These are phyloP conservation scores for Alternaria sp. DNA, from an alignment of 2,329 filamentous ascomycete genomes.

Conservation along the genomic window DNA sequence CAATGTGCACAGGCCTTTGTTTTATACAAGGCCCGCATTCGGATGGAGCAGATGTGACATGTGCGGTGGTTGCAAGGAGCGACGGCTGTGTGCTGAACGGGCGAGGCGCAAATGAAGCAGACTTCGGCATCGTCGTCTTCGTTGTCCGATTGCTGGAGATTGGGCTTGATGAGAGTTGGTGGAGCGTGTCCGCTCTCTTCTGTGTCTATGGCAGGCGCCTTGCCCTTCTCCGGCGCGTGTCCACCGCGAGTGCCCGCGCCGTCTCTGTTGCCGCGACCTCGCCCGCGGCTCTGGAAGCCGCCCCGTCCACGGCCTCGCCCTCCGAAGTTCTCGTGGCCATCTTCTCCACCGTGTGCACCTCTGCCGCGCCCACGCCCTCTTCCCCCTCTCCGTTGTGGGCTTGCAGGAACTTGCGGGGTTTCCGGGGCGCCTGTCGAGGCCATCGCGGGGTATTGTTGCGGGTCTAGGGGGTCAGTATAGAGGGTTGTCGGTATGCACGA, in stretches of 20 bases:
- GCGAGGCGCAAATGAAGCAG: slow-evolving; percentile 97
- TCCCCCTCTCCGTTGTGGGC: slow-evolving; percentile 38
- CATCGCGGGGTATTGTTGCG: slow-evolving; percentile 39
- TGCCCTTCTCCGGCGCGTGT: slow-evolving; percentile 37
- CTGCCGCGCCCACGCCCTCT: slow-evolving; percentile 40
- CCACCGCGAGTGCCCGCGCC: slow-evolving; percentile 37
- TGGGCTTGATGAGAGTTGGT: slow-evolving; percentile 5
- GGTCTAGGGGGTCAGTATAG: slow-evolving; percentile 1
- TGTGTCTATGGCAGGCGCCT: slow-evolving; percentile 22
- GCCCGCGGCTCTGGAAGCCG: slow-evolving; percentile 41
- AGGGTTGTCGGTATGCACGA: not conserved
- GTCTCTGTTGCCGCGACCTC: slow-evolving; percentile 41
- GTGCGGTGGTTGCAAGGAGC: slow-evolving; percentile 95
- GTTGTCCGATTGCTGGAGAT: slow-evolving; percentile 15
- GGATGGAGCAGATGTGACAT: slow-evolving; percentile 92
- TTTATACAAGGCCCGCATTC: slow-evolving; percentile 93
- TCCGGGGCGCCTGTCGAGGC: slow-evolving; percentile 35
- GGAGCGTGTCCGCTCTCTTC: slow-evolving; percentile 12
- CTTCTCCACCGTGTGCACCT: slow-evolving; percentile 31
- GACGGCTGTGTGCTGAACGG: slow-evolving; percentile 84
- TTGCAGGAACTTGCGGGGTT: slow-evolving; percentile 31
- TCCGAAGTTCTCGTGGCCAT: slow-evolving; percentile 25
- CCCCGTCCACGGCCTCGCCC: slow-evolving; percentile 46
- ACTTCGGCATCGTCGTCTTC: slow-evolving; percentile 67
- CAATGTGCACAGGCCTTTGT: slow-evolving; percentile 97